These are phyloP conservation scores for Mycena albidolilacea DNA, from an alignment of 768 basidiomycete species.

Conservation along the genomic window DNA sequence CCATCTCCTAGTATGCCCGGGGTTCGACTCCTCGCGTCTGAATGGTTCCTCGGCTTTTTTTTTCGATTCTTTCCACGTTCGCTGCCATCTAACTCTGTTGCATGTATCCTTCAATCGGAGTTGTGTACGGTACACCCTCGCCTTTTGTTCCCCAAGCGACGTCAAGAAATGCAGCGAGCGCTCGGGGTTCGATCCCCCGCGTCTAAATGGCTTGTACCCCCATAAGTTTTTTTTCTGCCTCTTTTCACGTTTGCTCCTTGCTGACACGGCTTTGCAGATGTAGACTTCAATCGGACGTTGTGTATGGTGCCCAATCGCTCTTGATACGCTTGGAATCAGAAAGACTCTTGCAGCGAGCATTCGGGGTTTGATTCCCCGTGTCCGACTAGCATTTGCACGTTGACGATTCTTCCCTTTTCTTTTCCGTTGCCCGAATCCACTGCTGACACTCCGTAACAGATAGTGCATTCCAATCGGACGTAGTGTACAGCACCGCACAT, in stretches of 20 bases:
- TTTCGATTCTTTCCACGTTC: background rate
- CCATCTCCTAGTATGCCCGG: no score
- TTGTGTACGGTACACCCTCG: background rate
- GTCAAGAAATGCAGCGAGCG: background rate
- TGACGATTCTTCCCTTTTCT: no score
- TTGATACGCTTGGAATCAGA: background rate
- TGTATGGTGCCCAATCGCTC: background rate
- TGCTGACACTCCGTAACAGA: no score
- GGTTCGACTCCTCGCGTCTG: no score
- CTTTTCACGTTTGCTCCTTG: background rate
- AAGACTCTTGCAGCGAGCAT: no score
- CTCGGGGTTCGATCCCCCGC: conserved; percentile 6
- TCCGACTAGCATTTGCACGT: no score
- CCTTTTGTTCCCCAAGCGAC: background rate
- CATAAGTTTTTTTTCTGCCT: background rate
- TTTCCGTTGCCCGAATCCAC: no score
- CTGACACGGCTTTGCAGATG: background rate
- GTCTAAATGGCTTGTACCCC: background rate
- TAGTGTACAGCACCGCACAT: background rate
- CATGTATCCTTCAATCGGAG: background rate
- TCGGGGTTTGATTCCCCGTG: no score
- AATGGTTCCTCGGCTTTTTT: background rate
- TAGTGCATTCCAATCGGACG: no score
- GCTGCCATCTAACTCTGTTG: background rate
- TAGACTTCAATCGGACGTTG: background rate